Base-by-base conservation (phyloP, 2,329 filamentous ascomycete genomes). In the Fusarium oligoseptatum region DNA sequence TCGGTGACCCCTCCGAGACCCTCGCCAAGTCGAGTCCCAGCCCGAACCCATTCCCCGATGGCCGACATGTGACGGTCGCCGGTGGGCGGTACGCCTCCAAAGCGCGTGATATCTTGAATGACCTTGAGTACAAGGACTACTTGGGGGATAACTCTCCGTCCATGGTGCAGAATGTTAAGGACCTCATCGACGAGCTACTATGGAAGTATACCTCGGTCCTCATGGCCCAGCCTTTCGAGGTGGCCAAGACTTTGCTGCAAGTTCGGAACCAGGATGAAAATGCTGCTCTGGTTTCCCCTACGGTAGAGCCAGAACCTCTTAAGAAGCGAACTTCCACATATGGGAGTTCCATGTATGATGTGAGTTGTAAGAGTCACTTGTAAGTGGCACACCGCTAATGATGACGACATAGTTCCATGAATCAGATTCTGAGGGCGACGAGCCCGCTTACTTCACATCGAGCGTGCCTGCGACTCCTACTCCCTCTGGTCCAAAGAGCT, bases 211-310 rank as follows among this genome's bases (percentile, higher is more conserved):
- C 92, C 15, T 95, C 93, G 67, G 92, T 98, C 27, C 84, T 98
- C 79, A 92, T 98, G 81, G 93, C 95, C 64, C 97, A 99, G 84
- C 97, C 97, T 15, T 98, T 99, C 82, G 97, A 98, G 86, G 95
- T 98, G 67, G 95, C 96, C 80, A 98, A 98, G 88, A 97, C 93
- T 15, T 90, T 98, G 66, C 85, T 99, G 77, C 97, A 99, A 84
- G 91, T 95, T 61, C 91, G 88, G 74, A 84, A 83, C 72, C 89
- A 92, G 77, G 88, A 89, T 75, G 86, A 86, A 62, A 77, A 84
- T 39, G 86, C 85, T 45, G 71, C 76, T 11, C 61, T 80, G 41
- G 67, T 75, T 17, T 67, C 76, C 20, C 70, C 74, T n/a, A 12
- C 24, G 24, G 60, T 65, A 29, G 76, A 79, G 37, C 77, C 72